Evolutionary conservation across 2,329 filamentous ascomycete genomes (phyloP).

Genomic region (Aspergillus tanneri): DNA sequence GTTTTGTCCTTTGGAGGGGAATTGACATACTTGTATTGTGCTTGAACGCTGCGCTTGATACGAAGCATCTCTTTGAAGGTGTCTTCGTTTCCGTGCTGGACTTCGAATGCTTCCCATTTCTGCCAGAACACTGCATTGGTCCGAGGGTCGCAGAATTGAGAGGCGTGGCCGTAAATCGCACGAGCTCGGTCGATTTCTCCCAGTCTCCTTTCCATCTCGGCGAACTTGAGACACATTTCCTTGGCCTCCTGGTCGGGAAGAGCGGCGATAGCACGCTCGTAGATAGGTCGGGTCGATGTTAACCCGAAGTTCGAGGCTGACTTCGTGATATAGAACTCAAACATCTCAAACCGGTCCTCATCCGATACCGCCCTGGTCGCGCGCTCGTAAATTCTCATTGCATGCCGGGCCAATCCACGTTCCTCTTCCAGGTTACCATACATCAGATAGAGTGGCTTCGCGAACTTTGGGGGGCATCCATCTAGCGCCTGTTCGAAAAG

Average conservation of each 20-base stretch:
- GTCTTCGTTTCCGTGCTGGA: slow-evolving; percentile 97
- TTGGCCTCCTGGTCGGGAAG: slow-evolving; percentile 89
- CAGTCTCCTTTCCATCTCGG: slow-evolving; percentile 88
- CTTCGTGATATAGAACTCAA: slow-evolving; percentile 99
- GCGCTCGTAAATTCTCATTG: slow-evolving; percentile 98
- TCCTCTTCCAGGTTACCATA: slow-evolving; percentile 97
- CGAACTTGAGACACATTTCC: slow-evolving; percentile 98
- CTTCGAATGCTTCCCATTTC: slow-evolving; percentile 96
- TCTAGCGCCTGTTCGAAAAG: slow-evolving; percentile 97
- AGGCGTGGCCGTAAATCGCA: slow-evolving; percentile 94
- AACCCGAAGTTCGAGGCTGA: slow-evolving; percentile 97
- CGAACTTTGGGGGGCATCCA: slow-evolving; percentile 91
- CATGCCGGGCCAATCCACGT: slow-evolving; percentile 86
- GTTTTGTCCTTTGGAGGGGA: background rate
- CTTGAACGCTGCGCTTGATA: slow-evolving; percentile 95
- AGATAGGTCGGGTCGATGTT: slow-evolving; percentile 90
- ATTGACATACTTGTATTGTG: slow-evolving; percentile 77
- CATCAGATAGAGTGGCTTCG: slow-evolving; percentile 95
- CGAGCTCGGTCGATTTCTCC: slow-evolving; percentile 93
- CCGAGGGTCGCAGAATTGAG: slow-evolving; percentile 93
- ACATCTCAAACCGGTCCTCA: slow-evolving; percentile 94
- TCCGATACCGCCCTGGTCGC: slow-evolving; percentile 92
- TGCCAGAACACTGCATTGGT: slow-evolving; percentile 89
- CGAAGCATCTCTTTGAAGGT: slow-evolving; percentile 99
- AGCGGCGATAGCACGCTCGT: slow-evolving; percentile 92